Evolutionary conservation across 345 rosid species (phyloP).

Genomic region (Turnera subulata): DNA sequence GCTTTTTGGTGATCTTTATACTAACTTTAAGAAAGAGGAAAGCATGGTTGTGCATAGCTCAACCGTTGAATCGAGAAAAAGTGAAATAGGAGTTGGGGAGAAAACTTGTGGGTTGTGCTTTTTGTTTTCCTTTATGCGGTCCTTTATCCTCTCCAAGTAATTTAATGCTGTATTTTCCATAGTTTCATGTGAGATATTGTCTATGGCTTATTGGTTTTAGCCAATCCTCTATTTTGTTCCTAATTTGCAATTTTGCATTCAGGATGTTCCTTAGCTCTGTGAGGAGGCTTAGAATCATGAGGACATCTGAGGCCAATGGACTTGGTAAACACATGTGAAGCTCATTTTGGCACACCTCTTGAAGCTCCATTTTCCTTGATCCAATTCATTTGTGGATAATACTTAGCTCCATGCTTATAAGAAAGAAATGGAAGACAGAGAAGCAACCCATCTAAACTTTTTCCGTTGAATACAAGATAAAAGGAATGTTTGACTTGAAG

Average conservation of each 20-base stretch:
- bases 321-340: slow-evolving; percentile 37
- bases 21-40: too few species aligned
- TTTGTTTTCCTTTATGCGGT: too few species aligned
- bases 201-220: not conserved
- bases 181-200: too few species aligned
- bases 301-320: slow-evolving; percentile 76
- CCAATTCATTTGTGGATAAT: slow-evolving; percentile 14
- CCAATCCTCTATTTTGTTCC: not conserved
- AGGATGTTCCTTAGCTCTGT: slow-evolving; percentile 82
- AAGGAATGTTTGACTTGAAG: slow-evolving; percentile 15
- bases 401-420: slow-evolving; percentile 36
- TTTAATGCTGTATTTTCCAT: not conserved
- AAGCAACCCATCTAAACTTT: slow-evolving; percentile 26
- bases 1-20: too few species aligned
- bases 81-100: too few species aligned
- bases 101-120: too few species aligned
- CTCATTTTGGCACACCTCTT: slow-evolving; percentile 5
- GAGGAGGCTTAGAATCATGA: slow-evolving; percentile 86
- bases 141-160: too few species aligned
- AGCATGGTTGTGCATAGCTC: too few species aligned
- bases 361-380: slow-evolving; percentile 2
- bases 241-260: slow-evolving; percentile 12
- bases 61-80: too few species aligned
- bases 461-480: slow-evolving; percentile 3
- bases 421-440: slow-evolving; percentile 23